Evolutionary conservation across 164 flowering plant genomes (phyloP).

Genomic region (Protea cynaroides): DNA sequence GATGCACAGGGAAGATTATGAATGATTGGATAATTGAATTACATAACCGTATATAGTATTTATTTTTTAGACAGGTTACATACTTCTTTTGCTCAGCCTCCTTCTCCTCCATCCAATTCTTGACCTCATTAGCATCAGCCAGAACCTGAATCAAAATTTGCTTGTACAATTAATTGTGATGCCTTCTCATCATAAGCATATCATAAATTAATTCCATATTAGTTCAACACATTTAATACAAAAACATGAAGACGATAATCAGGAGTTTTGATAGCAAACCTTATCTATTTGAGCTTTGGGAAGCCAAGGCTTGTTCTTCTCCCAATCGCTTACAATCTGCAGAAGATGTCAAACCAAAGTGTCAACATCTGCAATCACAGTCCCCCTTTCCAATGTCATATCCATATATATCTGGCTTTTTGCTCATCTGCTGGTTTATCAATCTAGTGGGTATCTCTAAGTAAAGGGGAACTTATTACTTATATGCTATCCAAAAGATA

Average conservation of each 20-base stretch:
- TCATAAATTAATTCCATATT: neutral
- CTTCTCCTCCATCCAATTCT: slow-evolving; percentile 76
- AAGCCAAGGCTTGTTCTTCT: slow-evolving; percentile 77
- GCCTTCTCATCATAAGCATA: neutral
- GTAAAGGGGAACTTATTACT: no score
- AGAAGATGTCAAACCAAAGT: neutral
- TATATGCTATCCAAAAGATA: no score
- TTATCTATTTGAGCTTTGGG: slow-evolving; percentile 75
- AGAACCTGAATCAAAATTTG: slow-evolving; percentile 40
- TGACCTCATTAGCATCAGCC: slow-evolving; percentile 53
- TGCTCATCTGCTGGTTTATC: no score
- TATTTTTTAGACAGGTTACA: slow-evolving; percentile 18
- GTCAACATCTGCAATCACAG: no score
- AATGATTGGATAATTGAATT: no score
- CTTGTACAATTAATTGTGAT: neutral
- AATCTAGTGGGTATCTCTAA: no score
- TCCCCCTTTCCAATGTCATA: no score
- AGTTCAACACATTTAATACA: neutral
- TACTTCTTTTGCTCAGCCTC: slow-evolving; percentile 83
- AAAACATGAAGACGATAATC: neutral
- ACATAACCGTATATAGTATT: neutral
- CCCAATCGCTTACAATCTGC: slow-evolving; percentile 79
- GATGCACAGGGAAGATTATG: no score
- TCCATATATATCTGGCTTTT: no score
- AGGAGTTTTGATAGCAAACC: slow-evolving; percentile 30